phyloP scores from a whole-genome alignment of 176 grass and related monocot genomes.

The Rhynchospora breviuscula region DNA sequence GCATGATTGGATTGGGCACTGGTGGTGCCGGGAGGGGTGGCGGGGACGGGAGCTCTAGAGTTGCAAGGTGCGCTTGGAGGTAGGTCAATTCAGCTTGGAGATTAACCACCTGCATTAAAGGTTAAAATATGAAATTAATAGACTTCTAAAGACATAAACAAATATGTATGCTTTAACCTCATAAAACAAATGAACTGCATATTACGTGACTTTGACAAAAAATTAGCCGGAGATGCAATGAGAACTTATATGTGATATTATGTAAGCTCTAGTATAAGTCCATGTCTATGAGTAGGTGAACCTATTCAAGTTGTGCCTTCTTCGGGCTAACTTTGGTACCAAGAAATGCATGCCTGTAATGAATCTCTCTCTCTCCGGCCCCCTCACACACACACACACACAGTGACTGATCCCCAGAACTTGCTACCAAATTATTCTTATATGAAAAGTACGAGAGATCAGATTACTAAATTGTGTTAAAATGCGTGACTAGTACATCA shows the following conservation, averaged over 20 bases:
- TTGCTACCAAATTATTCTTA: constrained; percentile 4
- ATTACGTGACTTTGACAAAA: not conserved
- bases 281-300: not conserved
- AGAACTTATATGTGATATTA: not conserved
- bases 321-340: constrained; percentile 2
- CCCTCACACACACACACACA: not conserved
- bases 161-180: not conserved
- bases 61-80: constrained; percentile 78
- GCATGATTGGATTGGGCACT: constrained; percentile 33
- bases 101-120: constrained; percentile 72
- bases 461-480: constrained; percentile 9
- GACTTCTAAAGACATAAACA: not conserved
- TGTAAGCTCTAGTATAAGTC: not conserved
- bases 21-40: constrained; percentile 49
- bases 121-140: not conserved
- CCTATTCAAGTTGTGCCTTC: not conserved
- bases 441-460: constrained; percentile 12
- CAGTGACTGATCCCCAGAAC: constrained; percentile 15
- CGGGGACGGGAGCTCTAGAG: constrained; percentile 79
- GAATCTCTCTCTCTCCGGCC: not conserved
- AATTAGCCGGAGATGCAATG: not conserved
- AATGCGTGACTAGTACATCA: constrained; percentile 12
- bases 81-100: constrained; percentile 94
- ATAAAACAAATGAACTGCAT: constrained; percentile 24
- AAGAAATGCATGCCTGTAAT: constrained; percentile 25